These are phyloP conservation scores for Malus hybrid DNA, from an alignment of 331 rosid genomes.

Conservation along the genomic window DNA sequence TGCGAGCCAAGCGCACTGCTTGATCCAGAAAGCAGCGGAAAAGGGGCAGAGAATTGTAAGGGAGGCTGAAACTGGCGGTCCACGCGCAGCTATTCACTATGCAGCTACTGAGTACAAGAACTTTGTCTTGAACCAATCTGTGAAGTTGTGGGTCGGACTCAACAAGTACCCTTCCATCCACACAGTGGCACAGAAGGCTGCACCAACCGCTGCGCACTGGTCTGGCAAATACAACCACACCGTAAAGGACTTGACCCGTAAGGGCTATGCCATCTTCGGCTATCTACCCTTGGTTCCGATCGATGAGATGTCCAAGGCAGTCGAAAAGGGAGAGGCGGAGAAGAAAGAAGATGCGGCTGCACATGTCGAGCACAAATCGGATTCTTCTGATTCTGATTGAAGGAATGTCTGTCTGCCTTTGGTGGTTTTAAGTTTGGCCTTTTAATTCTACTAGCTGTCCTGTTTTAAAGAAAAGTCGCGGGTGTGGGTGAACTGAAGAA, in stretches of 20 bases:
- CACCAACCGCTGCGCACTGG: conserved; percentile 40
- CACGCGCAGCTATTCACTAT: conserved; percentile 41
- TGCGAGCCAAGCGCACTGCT: conserved; percentile 15
- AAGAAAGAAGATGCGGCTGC: conserved; percentile 13
- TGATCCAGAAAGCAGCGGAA: conserved; percentile 21
- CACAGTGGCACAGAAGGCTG: conserved; percentile 33
- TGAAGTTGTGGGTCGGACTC: conserved; percentile 46
- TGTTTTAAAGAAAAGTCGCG: background rate
- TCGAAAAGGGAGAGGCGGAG: conserved; percentile 22
- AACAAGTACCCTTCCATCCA: conserved; percentile 38
- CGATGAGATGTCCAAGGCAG: conserved; percentile 39
- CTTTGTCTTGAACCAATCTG: conserved; percentile 32
- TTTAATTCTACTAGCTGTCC: background rate
- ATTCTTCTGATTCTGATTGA: conserved; percentile 22
- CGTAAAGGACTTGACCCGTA: conserved; percentile 34
- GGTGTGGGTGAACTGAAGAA: background rate
- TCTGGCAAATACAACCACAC: conserved; percentile 45
- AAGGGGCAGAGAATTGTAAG: conserved; percentile 30
- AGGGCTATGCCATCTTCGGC: conserved; percentile 40
- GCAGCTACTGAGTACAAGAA: conserved; percentile 52
- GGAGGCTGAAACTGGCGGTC: conserved; percentile 53
- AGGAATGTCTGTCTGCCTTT: background rate
- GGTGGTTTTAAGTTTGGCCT: too few species aligned
- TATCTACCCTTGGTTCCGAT: conserved; percentile 61
- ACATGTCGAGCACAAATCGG: conserved; percentile 1